Base-by-base conservation (phyloP, 2,329 filamentous ascomycete species). In the Calonectria montana region DNA sequence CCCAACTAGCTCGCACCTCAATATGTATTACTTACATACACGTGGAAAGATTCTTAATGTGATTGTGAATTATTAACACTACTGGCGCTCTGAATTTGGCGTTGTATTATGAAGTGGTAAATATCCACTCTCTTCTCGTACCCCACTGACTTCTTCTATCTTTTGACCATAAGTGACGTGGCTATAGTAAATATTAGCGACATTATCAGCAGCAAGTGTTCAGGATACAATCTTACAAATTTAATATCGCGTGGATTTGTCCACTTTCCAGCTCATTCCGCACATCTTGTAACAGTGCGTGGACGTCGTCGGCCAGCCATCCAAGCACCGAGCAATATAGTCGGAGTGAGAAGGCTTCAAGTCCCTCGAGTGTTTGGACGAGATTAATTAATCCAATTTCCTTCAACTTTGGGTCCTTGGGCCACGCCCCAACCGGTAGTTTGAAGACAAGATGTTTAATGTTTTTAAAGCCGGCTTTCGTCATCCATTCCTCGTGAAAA, bases 351-450 rank as follows among this genome's bases (percentile, higher is more conserved):
- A 59, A 59, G 16, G 21, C 53, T 6, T 74, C 73, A 2, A 74
- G 65, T 0, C 73, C 70, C 0, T 74, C 61, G 1, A 74, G 21
- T 1, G 43, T 63, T 35, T 73, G 67, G 15, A 66, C 71, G 7
- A 74, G 47, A n/a, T 73, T 59, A 31, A 59, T 0, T n/a, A 59
- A 53, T 3, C 83, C 83, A 3, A 84, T 76, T 39, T 84, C 80
- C 59, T 83, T 78, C 25, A 76, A 74, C 2, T 65, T 68, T 1
- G 73, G 70, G 39, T 83, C 81, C 67, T 82, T 83, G 4, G 84
- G 73, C 84, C 85, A 86, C 0, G 81, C 75, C 0, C 82, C 82
- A 12, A 82, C 78, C 0, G 83, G 83, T 45, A 81, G 70, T 68
- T 81, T 81, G 71, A 78, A 81, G 8, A 76, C 39, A 3, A 74